phyloP scores from a whole-genome alignment of 1,284 basidiomycete genomes.

The Vanrija pseudolonga region DNA sequence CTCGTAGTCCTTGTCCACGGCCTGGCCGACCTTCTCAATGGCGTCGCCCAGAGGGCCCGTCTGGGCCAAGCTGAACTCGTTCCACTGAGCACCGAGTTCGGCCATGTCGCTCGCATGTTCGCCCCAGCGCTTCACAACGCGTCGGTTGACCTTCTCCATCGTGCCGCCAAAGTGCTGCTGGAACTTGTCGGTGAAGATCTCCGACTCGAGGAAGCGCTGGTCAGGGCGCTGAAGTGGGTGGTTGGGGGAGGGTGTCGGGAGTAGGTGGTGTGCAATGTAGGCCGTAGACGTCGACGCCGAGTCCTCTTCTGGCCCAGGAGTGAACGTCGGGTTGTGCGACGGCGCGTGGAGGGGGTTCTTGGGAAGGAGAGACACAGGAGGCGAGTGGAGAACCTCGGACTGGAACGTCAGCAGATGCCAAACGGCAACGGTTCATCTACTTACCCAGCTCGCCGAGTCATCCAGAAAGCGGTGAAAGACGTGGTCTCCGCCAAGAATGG shows the following conservation, averaged over 20 bases:
- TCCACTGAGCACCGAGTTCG: constrained; percentile 90
- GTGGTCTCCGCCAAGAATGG: constrained; percentile 88
- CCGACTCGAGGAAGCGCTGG: constrained; percentile 91
- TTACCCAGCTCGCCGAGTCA: constrained; percentile 90
- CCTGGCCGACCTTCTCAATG: constrained; percentile 66
- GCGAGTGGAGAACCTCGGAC: constrained; percentile 86
- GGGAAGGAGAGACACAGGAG: constrained; percentile 81
- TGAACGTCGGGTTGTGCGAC: constrained; percentile 79
- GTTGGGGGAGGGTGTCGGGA: constrained; percentile 82
- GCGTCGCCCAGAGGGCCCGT: constrained; percentile 39
- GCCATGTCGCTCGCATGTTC: constrained; percentile 87
- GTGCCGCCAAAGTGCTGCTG: constrained; percentile 82
- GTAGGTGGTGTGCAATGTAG: constrained; percentile 51
- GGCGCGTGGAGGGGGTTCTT: constrained; percentile 96
- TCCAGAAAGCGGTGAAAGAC: constrained; percentile 94
- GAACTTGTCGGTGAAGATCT: constrained; percentile 95
- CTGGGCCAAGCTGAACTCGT: constrained; percentile 84
- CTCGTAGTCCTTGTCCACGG: constrained; percentile 89
- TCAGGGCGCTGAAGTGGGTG: constrained; percentile 84
- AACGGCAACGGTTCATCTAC: constrained; percentile 21
- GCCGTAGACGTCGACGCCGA: constrained; percentile 26
- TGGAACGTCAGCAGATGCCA: constrained; percentile 37
- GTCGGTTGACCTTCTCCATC: constrained; percentile 93
- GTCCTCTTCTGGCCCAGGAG: constrained; percentile 28
- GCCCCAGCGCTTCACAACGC: constrained; percentile 89